A percentile compares a stretch with the other conserved stretches of the same genome.
Conservation (phyloP, 2,329 filamentous ascomycete genomes). For the Fusarium abutilonis region DNA sequence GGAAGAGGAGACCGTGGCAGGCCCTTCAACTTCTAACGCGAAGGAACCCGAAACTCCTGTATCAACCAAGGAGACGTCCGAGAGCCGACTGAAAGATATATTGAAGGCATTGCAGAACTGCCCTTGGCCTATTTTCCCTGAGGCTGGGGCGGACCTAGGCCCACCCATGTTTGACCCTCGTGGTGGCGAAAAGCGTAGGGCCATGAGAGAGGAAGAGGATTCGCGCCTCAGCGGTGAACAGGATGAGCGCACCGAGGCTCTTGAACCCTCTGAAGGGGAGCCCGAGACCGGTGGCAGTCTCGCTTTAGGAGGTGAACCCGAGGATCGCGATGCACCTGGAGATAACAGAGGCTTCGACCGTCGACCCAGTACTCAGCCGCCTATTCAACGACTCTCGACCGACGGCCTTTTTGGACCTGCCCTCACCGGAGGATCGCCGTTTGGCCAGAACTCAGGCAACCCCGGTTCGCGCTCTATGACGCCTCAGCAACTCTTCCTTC, state of each 20-base stretch:
- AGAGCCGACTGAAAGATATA: constrained; percentile 49
- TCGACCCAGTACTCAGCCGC: constrained; percentile 76
- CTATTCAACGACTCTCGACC: constrained; percentile 72
- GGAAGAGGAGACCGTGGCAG: constrained; percentile 31
- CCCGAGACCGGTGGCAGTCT: constrained; percentile 84
- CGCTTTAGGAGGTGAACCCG: constrained; percentile 91
- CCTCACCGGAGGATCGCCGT: constrained; percentile 56
- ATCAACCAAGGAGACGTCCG: constrained; percentile 21
- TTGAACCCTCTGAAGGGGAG: constrained; percentile 72
- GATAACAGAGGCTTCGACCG: constrained; percentile 65
- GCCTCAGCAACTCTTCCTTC: constrained; percentile 78
- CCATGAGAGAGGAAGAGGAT: constrained; percentile 78
- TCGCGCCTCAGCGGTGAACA: constrained; percentile 58
- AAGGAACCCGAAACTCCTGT: constrained; percentile 30
- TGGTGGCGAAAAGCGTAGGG: constrained; percentile 82
- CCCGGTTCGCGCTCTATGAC: constrained; percentile 76
- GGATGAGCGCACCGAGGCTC: constrained; percentile 58
- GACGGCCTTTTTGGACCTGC: constrained; percentile 66
- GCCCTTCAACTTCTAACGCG: constrained; percentile 37
- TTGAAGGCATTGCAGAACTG: constrained; percentile 53
- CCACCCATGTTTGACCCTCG: constrained; percentile 85
- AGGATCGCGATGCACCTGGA: constrained; percentile 72
- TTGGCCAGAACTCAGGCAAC: constrained; percentile 60
- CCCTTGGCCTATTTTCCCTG: constrained; percentile 44
- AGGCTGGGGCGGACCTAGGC: constrained; percentile 38